Conservation (phyloP, 225 moss, liverwort and hornwort species). For the Thuidium tamariscinum region DNA sequence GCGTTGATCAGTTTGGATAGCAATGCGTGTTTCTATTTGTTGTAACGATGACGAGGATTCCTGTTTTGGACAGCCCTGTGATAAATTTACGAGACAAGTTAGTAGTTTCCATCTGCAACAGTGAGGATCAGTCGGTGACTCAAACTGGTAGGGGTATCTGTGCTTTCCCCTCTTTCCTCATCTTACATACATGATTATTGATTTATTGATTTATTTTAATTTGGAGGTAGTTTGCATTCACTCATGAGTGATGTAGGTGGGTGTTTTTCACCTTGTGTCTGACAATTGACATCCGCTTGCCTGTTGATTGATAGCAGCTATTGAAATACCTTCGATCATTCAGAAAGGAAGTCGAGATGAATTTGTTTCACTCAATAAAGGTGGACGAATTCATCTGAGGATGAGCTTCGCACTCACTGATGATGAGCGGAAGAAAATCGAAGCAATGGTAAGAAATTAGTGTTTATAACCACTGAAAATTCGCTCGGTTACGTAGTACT, state of each 20-base stretch:
- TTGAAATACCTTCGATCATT: slow-evolving; percentile 56
- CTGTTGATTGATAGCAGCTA: slow-evolving; percentile 38
- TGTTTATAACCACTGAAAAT: neutral
- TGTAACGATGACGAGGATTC: neutral
- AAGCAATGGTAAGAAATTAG: slow-evolving; percentile 33
- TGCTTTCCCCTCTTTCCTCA: neutral
- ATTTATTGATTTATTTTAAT: neutral
- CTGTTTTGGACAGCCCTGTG: slow-evolving; percentile 49
- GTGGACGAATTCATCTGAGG: slow-evolving; percentile 68
- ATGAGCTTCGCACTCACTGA: slow-evolving; percentile 51
- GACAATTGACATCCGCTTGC: neutral
- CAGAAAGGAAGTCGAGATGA: slow-evolving; percentile 69
- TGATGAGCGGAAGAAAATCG: slow-evolving; percentile 54
- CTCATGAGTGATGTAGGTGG: neutral
- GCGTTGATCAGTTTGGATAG: neutral
- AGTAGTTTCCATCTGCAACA: slow-evolving; percentile 49
- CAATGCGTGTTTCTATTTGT: neutral
- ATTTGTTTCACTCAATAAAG: slow-evolving; percentile 39
- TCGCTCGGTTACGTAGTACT: neutral
- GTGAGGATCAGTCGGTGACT: slow-evolving; percentile 38
- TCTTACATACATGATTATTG: neutral
- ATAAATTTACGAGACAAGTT: slow-evolving; percentile 61
- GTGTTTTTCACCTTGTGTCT: neutral
- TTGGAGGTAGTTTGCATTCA: neutral
- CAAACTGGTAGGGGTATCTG: slow-evolving; percentile 34